Conservation (phyloP, 345 rosid species). For the Rhizophora mangle region DNA sequence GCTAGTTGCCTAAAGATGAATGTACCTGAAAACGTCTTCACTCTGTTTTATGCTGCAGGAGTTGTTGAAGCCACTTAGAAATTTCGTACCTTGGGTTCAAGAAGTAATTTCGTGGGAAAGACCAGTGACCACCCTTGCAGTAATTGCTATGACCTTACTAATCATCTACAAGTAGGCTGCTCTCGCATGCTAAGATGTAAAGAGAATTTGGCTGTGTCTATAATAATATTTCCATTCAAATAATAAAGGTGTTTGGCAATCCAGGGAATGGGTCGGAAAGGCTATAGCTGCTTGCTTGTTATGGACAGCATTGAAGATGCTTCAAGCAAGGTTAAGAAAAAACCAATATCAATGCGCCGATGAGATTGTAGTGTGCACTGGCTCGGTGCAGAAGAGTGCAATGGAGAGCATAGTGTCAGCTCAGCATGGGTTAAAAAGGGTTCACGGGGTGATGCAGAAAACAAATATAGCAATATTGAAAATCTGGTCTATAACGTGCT, state of each 20-base stretch:
- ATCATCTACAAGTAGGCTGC: slow-evolving; percentile 48
- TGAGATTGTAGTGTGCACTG: slow-evolving; percentile 62
- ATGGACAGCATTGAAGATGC: slow-evolving; percentile 52
- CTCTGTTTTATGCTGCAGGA: slow-evolving; percentile 45
- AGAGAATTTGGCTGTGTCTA: too few species aligned
- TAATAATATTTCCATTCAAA: too few species aligned
- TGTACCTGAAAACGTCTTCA: not conserved
- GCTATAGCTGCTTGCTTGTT: slow-evolving; percentile 54
- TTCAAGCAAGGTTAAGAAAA: slow-evolving; percentile 40
- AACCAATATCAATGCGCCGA: slow-evolving; percentile 24
- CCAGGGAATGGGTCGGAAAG: slow-evolving; percentile 80
- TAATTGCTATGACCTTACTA: slow-evolving; percentile 29
- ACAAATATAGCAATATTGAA: slow-evolving; percentile 64
- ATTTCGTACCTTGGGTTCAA: slow-evolving; percentile 39
- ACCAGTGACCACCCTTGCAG: slow-evolving; percentile 43
- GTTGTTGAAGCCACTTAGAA: slow-evolving; percentile 58
- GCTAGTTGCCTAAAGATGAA: too few species aligned
- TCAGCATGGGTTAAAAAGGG: slow-evolving; percentile 51
- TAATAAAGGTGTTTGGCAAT: not conserved
- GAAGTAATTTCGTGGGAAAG: slow-evolving; percentile 54
- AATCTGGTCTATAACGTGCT: slow-evolving; percentile 57
- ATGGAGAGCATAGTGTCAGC: slow-evolving; percentile 79
- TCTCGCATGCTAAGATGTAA: too few species aligned
- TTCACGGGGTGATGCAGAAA: slow-evolving; percentile 51
- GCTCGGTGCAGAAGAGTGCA: slow-evolving; percentile 48